Evolutionary conservation across 208 protist species (phyloP).

Genomic region (Crithidia bombi): DNA sequence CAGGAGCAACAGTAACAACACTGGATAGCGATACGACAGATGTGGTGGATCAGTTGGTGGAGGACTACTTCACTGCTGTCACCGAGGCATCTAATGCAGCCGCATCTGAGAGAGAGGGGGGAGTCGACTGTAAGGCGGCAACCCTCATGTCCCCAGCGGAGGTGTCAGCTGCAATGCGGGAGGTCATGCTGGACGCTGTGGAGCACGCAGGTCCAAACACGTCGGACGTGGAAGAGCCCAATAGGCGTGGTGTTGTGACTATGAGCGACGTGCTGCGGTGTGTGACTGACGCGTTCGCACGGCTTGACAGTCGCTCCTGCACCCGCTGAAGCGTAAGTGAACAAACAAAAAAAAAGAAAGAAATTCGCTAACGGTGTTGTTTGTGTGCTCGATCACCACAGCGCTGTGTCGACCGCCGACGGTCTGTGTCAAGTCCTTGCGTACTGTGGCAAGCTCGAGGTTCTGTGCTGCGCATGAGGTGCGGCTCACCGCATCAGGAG

Average conservation of each 20-base stretch:
- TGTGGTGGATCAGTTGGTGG: neutral
- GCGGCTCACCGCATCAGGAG: no score
- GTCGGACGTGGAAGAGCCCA: neutral
- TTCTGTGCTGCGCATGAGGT: no score
- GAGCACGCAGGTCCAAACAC: neutral
- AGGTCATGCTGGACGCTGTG: slow-evolving; percentile 13
- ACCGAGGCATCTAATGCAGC: neutral
- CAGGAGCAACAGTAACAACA: neutral
- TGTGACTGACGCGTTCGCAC: slow-evolving; percentile 5
- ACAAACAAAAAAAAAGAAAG: neutral
- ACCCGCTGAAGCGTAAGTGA: neutral
- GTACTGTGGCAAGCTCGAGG: no score
- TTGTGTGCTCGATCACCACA: no score
- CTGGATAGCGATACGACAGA: neutral
- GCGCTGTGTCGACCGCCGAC: no score
- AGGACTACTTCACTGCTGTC: slow-evolving; percentile 2
- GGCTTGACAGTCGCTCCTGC: neutral
- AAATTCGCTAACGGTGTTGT: no score
- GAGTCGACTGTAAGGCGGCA: neutral
- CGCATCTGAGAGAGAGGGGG: neutral
- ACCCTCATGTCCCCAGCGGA: slow-evolving; percentile 13
- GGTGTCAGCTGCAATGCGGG: slow-evolving; percentile 5
- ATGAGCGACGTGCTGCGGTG: neutral
- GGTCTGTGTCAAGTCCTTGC: no score
- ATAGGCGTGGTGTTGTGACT: neutral